A percentile compares a stretch with the other conserved stretches of the same genome.
phyloP scores from a whole-genome alignment of 176 grass and related monocot species.

The Rhipidocladum racemiflorum region DNA sequence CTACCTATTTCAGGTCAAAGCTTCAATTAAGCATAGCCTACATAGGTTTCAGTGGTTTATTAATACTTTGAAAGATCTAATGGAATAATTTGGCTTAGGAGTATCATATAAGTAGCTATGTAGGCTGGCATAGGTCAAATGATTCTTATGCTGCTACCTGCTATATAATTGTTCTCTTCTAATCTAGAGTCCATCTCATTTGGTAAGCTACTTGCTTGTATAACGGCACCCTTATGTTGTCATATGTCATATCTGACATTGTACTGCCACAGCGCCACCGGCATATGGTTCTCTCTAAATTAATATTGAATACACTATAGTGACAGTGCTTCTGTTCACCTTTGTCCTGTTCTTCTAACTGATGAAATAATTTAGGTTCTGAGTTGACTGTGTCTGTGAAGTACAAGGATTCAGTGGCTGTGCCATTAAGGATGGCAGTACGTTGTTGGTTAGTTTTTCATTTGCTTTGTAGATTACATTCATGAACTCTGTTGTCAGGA shows the following conservation, averaged over 20 bases:
- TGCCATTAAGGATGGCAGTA: background rate
- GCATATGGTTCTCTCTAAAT: background rate
- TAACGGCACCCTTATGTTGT: background rate
- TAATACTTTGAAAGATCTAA: background rate
- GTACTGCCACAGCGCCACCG: background rate
- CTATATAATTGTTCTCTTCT: background rate
- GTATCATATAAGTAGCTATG: background rate
- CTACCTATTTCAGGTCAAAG: background rate
- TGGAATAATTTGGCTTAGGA: background rate
- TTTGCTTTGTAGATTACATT: background rate
- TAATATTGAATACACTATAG: slow-evolving; percentile 1
- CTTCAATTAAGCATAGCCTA: too few relatives aligned
- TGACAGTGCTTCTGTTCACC: background rate
- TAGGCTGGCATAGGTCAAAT: background rate
- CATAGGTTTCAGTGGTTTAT: background rate
- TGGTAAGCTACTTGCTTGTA: background rate
- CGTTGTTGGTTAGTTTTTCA: background rate
- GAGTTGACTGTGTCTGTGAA: background rate
- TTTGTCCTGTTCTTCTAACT: background rate
- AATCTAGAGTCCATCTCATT: background rate
- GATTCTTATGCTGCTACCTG: background rate
- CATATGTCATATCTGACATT: slow-evolving; percentile 5
- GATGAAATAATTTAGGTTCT: background rate
- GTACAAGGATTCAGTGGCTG: background rate
- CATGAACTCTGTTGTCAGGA: background rate